Percentiles rank a stretch among this genome's conserved stretches.
phyloP scores from a whole-genome alignment of 2,329 filamentous ascomycete genomes.

The Verticillium longisporum region DNA sequence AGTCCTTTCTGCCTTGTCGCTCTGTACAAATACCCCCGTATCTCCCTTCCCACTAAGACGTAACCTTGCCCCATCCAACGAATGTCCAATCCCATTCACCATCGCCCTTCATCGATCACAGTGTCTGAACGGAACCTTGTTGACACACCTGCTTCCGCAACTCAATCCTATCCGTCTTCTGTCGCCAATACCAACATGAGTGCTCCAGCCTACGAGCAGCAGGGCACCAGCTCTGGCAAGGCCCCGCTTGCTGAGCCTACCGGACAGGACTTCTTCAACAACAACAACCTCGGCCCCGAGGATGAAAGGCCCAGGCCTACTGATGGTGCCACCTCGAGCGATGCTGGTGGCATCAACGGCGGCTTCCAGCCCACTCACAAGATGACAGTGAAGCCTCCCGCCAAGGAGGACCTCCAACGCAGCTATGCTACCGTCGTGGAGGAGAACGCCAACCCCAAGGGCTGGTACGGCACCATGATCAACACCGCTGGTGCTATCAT shows the following conservation, averaged over 20 bases:
- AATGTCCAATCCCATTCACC: neutral
- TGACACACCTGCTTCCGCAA: neutral
- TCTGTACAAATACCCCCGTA: neutral
- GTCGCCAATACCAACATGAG: constrained; percentile 8
- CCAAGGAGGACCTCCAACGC: constrained; percentile 76
- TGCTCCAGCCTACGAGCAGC: constrained; percentile 5
- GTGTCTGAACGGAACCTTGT: neutral
- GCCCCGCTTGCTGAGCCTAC: constrained; percentile 5
- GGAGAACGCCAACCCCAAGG: constrained; percentile 63
- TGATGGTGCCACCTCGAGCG: constrained; percentile 11
- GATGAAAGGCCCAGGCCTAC: neutral
- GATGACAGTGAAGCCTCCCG: constrained; percentile 72
- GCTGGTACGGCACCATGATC: constrained; percentile 90
- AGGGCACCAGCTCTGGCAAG: constrained; percentile 10
- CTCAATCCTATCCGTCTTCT: neutral
- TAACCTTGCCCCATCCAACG: neutral
- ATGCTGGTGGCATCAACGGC: constrained; percentile 9
- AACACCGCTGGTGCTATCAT: constrained; percentile 69
- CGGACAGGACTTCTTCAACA: neutral
- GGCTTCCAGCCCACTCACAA: constrained; percentile 41
- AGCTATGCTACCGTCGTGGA: constrained; percentile 63
- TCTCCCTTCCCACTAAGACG: neutral
- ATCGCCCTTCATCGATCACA: neutral
- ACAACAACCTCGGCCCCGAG: constrained; percentile 3
- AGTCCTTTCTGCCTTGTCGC: neutral